A percentile compares a stretch with the other conserved stretches of the same genome.
Conservation (phyloP, 495 filamentous ascomycete genomes). For the Pyrenula massariospora region DNA sequence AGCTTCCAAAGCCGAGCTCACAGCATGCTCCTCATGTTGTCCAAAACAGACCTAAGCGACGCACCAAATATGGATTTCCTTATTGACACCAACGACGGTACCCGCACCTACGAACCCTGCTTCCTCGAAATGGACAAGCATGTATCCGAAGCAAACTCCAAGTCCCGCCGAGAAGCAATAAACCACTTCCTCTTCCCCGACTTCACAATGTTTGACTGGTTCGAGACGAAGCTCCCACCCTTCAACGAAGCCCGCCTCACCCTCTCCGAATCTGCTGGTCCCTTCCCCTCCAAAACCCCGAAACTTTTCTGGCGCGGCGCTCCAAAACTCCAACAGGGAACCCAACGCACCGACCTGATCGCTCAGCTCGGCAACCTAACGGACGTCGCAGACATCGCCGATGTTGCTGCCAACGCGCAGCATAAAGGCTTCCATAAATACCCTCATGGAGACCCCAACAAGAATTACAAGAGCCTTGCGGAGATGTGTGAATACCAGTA, state of each 20-base stretch:
- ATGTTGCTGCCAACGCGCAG: neutral
- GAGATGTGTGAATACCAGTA: slow-evolving; percentile 33
- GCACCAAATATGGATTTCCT: neutral
- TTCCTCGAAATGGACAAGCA: neutral
- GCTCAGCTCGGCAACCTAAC: slow-evolving; percentile 12
- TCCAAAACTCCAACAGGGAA: slow-evolving; percentile 9
- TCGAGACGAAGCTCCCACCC: neutral
- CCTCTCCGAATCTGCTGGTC: neutral
- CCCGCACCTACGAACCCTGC: neutral
- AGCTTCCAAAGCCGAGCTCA: neutral
- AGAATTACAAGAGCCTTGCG: slow-evolving; percentile 7
- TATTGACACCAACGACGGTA: neutral
- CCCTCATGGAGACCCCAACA: neutral
- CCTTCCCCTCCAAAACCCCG: neutral
- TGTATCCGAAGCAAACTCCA: neutral
- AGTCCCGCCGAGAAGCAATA: neutral
- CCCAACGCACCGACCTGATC: slow-evolving; percentile 20
- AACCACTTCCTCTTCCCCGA: neutral
- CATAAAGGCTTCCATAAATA: slow-evolving; percentile 8
- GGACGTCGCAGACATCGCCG: slow-evolving; percentile 25
- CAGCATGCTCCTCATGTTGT: neutral
- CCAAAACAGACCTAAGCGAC: neutral
- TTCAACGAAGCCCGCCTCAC: neutral
- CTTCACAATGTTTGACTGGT: neutral
- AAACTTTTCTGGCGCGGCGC: slow-evolving; percentile 48